Conservation (phyloP, 2,329 filamentous ascomycete genomes). For the Sclerotinia nivalis region DNA sequence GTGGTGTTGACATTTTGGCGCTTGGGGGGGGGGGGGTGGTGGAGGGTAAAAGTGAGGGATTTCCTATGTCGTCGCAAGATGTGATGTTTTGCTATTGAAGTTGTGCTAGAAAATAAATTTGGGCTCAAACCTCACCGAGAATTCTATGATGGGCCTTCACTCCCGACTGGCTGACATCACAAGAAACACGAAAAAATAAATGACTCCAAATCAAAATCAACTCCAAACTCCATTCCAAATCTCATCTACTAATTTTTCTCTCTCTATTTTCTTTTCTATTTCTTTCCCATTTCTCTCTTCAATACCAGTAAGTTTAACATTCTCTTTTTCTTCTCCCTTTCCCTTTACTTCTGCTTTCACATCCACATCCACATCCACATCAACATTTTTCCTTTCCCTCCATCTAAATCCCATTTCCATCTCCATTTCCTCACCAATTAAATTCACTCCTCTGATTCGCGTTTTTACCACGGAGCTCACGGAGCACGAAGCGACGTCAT, state of each 20-base stretch:
- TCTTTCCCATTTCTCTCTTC: not conserved
- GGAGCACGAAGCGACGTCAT: constrained; percentile 3
- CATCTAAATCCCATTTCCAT: not conserved
- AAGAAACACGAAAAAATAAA: not conserved
- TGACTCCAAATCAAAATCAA: not conserved
- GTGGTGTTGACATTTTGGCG: constrained; percentile 28
- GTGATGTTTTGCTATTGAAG: not conserved
- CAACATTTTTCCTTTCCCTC: not conserved
- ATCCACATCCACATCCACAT: too few species aligned
- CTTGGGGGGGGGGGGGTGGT: too few species aligned
- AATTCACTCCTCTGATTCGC: not conserved
- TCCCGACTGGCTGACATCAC: not conserved
- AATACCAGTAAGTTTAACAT: not conserved
- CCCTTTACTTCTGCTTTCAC: not conserved
- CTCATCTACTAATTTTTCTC: not conserved
- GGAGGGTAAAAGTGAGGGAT: not conserved
- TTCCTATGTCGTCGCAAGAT: not conserved
- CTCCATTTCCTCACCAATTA: not conserved
- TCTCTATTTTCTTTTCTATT: not conserved
- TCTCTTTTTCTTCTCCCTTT: not conserved
- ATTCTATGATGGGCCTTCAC: not conserved
- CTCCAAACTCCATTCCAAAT: constrained; percentile 19
- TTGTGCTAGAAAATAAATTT: not conserved
- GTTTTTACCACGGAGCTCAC: not conserved
- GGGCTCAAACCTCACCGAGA: not conserved